These are phyloP conservation scores for Williopsis jadinii DNA, from an alignment of 1,139 yeast genomes.

Conservation along the genomic window DNA sequence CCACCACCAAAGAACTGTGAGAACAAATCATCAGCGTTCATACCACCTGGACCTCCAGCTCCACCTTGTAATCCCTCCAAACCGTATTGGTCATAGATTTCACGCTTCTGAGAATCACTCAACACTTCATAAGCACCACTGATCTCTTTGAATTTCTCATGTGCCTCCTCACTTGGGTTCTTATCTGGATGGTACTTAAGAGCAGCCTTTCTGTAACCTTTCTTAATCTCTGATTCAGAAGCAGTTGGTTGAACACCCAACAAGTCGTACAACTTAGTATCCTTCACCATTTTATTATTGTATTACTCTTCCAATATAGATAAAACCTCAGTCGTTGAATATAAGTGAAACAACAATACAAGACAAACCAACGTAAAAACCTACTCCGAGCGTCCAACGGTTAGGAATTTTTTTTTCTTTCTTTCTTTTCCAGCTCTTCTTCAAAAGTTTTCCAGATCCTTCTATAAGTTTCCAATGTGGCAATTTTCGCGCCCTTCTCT, in stretches of 20 bases:
- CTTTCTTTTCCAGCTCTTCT: too few relatives aligned
- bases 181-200: slow-evolving; percentile 95
- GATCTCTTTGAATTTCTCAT: slow-evolving; percentile 91
- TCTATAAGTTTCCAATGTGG: too few relatives aligned
- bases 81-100: slow-evolving; percentile 83
- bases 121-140: slow-evolving; percentile 87
- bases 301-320: too few relatives aligned
- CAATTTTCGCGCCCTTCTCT: too few relatives aligned
- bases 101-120: slow-evolving; percentile 84
- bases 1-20: slow-evolving; percentile 89
- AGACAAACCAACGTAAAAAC: too few relatives aligned
- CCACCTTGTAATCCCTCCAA: slow-evolving; percentile 83
- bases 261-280: slow-evolving; percentile 78
- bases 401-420: too few relatives aligned
- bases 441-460: too few relatives aligned
- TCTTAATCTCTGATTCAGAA: slow-evolving; percentile 77
- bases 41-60: slow-evolving; percentile 64
- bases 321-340: too few relatives aligned
- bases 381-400: too few relatives aligned
- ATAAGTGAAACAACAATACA: too few relatives aligned
- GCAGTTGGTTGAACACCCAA: slow-evolving; percentile 81
- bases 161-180: slow-evolving; percentile 83
- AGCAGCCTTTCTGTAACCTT: slow-evolving; percentile 92
- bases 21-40: slow-evolving; percentile 76
- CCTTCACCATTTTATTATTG: slow-evolving; percentile 63